Evolutionary conservation across 176 grass and related monocot species (phyloP).

Genomic region (Oryza punctata): DNA sequence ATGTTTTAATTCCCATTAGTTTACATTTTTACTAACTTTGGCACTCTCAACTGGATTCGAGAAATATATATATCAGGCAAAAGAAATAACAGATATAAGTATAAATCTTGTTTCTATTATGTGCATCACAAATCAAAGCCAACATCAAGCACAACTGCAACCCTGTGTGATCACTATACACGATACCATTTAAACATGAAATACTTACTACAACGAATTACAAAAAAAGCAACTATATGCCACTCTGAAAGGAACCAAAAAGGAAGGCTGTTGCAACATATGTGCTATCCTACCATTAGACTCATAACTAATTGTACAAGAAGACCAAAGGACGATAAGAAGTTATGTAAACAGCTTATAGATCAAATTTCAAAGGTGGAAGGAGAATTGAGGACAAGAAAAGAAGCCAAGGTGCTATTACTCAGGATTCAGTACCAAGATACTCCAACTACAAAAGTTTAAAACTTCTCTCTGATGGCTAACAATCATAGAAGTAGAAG

Average conservation of each 20-base stretch:
- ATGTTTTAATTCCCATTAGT: neutral
- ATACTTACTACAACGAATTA: neutral
- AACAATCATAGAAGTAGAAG: slow-evolving; percentile 14
- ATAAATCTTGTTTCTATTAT: neutral
- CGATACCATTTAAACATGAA: neutral
- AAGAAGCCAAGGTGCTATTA: neutral
- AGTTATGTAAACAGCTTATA: neutral
- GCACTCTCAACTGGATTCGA: neutral
- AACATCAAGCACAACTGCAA: neutral
- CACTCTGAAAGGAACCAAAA: neutral
- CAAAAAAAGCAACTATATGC: neutral
- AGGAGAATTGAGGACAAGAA: neutral
- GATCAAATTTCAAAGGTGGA: neutral
- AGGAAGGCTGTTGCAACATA: neutral
- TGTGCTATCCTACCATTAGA: neutral
- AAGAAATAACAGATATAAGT: neutral
- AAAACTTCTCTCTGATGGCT: neutral
- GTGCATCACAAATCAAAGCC: neutral
- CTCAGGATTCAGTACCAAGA: neutral
- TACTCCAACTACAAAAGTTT: neutral
- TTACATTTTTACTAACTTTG: neutral
- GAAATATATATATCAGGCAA: neutral
- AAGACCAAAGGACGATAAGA: neutral
- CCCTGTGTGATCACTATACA: neutral
- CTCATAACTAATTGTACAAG: neutral